These are phyloP conservation scores for Saccharomycopsis malanga DNA, from an alignment of 805 yeast genomes.

Conservation along the genomic window DNA sequence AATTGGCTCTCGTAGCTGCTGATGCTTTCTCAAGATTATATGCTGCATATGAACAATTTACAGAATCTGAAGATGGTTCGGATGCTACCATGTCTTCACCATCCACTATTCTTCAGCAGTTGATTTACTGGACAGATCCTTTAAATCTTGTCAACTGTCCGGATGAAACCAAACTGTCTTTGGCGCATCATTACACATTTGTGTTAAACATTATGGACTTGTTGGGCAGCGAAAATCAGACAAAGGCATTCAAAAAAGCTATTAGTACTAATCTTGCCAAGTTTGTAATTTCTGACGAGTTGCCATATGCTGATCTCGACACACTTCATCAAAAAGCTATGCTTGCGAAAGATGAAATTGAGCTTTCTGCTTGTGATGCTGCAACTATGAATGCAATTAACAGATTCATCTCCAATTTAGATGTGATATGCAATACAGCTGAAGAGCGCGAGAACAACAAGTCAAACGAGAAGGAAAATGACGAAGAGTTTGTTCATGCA, in stretches of 20 bases:
- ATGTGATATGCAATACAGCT: conserved; percentile 25
- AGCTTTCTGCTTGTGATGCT: conserved; percentile 23
- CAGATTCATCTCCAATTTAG: conserved; percentile 26
- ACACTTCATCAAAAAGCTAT: conserved; percentile 14
- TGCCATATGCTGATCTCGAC: conserved; percentile 24
- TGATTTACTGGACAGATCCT: conserved; percentile 85
- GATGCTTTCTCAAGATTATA: conserved; percentile 59
- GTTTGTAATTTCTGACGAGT: conserved; percentile 35
- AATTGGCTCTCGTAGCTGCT: conserved; percentile 54
- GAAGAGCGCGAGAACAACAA: conserved; percentile 22
- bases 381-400: conserved; percentile 25
- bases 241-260: conserved; percentile 46
- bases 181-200: conserved; percentile 49
- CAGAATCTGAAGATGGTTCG: conserved; percentile 32
- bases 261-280: conserved; percentile 41
- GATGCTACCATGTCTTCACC: conserved; percentile 35
- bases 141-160: conserved; percentile 46
- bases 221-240: conserved; percentile 36
- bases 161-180: conserved; percentile 35
- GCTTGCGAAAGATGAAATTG: conserved; percentile 9
- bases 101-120: conserved; percentile 54
- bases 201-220: conserved; percentile 47
- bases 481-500: conserved; percentile 17
- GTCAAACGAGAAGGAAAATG: conserved; percentile 16
- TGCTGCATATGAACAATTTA: conserved; percentile 32